Evolutionary conservation across 768 basidiomycete genomes (phyloP), one percentile per base, ranked within the genome.

Genomic region (Paxillus ammoniavirescens): DNA sequence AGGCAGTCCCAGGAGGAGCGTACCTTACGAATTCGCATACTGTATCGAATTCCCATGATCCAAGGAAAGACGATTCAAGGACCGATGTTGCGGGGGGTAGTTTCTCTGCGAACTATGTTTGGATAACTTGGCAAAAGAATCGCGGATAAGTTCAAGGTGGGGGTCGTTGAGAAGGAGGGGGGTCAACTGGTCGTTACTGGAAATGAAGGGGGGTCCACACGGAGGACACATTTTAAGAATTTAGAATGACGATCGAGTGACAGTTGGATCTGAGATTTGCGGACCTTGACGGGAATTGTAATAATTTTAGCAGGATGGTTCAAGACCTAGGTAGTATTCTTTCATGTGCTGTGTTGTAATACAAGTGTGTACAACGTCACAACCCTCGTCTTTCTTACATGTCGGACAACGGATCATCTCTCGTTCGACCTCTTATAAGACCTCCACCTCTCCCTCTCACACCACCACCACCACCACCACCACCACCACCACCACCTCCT

Each of bases 351-450:
- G 26, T 26, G 26, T 4, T 26, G 26, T 26, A 26, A 26, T 1
- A 26, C 26, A 26, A 26, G 26, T 21, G 21, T 3, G 21, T 21
- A 21, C 21, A 21, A 21, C 21, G 21, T 21, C 21, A 21, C 21
- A 21, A 21, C 21, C 21, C 21, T 60, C 56, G 50, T 52, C 42
- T 38, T 28, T 18, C 26, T 26, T 26, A 26, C 26, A 26, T 26
- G 5, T 26, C 26, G 26, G 42, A 51, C 47, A 48, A 40, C 55
- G 60, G 65, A 66, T 58, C 61, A 33, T 40, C 52, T 14, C 37
- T 15, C n/a, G 37, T 38, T 8, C 37, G 8, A 0, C 14, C 6
- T 14, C 13, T 13, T 38, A 38, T 38, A 38, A 38, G 37, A 38
- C 15, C 37, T 31, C 3, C 8, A 31, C n/a, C 1, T 8, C 3